Percentiles rank a stretch among this genome's conserved stretches.
Evolutionary conservation across 495 filamentous ascomycete genomes (phyloP).

Genomic region (Xylaria venustula): DNA sequence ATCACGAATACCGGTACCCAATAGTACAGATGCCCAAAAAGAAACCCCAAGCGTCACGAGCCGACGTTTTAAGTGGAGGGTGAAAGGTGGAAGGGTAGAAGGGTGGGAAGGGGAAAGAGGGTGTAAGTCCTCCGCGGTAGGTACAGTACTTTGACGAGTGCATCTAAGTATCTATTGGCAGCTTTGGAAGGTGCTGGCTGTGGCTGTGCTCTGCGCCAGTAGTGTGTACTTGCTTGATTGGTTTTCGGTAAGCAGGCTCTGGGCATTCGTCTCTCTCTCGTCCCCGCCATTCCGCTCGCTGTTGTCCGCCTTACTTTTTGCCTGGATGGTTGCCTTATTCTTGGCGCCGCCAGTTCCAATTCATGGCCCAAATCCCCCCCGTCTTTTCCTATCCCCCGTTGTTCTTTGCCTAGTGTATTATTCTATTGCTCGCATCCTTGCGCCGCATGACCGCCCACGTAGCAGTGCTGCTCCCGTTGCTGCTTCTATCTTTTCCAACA

Average conservation of each 20-base stretch:
- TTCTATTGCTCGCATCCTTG: not conserved
- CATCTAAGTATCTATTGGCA: not conserved
- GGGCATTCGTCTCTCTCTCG: not conserved
- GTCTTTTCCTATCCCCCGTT: not conserved
- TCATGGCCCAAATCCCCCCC: no score
- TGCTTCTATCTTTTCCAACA: not conserved
- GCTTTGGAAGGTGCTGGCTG: not conserved
- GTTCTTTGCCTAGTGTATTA: not conserved
- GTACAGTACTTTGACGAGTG: no score
- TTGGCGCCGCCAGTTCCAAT: conserved; percentile 7
- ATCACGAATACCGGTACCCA: not conserved
- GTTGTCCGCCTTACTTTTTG: conserved; percentile 34
- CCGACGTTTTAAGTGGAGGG: not conserved
- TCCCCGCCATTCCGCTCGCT: not conserved
- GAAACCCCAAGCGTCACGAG: not conserved
- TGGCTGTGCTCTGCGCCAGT: not conserved
- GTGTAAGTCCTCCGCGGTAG: not conserved
- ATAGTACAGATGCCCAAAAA: not conserved
- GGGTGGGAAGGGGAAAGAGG: not conserved
- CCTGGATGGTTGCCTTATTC: conserved; percentile 12
- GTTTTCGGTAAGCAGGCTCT: conserved; percentile 3
- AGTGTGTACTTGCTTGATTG: not conserved
- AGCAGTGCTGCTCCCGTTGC: conserved; percentile 8
- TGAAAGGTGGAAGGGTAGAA: not conserved
- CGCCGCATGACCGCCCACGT: conserved; percentile 8